phyloP scores from a whole-genome alignment of 2,329 filamentous ascomycete species.

The Cordyceps javanica region DNA sequence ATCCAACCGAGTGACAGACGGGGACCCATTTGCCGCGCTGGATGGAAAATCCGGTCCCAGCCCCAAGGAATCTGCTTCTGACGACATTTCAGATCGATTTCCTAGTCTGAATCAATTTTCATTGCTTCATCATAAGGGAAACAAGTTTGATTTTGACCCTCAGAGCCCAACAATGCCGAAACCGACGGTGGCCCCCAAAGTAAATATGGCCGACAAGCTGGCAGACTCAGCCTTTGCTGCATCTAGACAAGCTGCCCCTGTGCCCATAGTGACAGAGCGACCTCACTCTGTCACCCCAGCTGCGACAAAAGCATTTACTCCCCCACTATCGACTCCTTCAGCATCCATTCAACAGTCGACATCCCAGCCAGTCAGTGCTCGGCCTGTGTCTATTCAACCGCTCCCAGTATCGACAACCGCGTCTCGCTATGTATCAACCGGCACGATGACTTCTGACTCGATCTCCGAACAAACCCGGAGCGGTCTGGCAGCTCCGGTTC shows the following conservation, averaged over 20 bases:
- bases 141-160: slow-evolving; percentile 77
- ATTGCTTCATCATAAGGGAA: slow-evolving; percentile 74
- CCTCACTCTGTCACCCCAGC: slow-evolving; percentile 28
- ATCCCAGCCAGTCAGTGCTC: slow-evolving; percentile 27
- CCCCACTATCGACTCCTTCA: slow-evolving; percentile 16
- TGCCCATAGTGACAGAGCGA: slow-evolving; percentile 9
- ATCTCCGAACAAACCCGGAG: slow-evolving; percentile 46
- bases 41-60: slow-evolving; percentile 53
- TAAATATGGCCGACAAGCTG: slow-evolving; percentile 67
- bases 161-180: slow-evolving; percentile 41
- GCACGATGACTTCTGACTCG: slow-evolving; percentile 70
- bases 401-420: neutral
- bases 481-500: slow-evolving; percentile 21
- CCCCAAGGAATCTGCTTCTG: slow-evolving; percentile 45
- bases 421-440: slow-evolving; percentile 48
- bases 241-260: neutral
- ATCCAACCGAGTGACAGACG: slow-evolving; percentile 56
- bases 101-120: slow-evolving; percentile 92
- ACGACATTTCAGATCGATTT: slow-evolving; percentile 80
- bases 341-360: slow-evolving; percentile 23
- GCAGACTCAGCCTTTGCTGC: slow-evolving; percentile 76
- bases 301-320: slow-evolving; percentile 13
- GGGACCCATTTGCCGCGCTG: slow-evolving; percentile 86
- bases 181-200: slow-evolving; percentile 47
- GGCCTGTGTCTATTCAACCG: slow-evolving; percentile 21